These are phyloP conservation scores for Pyrenochaeta sp. DNA, from an alignment of 2,329 filamentous ascomycete genomes.

Conservation along the genomic window DNA sequence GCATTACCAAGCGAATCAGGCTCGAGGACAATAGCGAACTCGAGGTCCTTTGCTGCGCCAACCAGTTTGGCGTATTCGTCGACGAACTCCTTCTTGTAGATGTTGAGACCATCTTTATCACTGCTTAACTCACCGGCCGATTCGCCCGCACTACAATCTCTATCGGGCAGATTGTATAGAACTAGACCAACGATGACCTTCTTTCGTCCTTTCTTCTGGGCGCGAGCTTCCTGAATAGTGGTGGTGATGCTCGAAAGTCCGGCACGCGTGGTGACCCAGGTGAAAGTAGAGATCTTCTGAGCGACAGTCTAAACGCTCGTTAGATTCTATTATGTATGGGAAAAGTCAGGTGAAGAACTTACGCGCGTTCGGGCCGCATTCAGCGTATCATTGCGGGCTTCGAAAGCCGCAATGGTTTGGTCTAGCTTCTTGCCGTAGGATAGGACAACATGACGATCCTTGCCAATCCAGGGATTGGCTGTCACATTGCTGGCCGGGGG, in stretches of 20 bases:
- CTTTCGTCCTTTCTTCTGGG: conserved; percentile 23
- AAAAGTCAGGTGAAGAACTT: too few species aligned
- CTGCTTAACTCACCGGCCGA: conserved; percentile 80
- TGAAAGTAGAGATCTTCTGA: conserved; percentile 35
- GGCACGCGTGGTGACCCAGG: conserved; percentile 33
- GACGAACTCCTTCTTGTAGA: conserved; percentile 39
- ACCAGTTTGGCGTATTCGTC: conserved; percentile 35
- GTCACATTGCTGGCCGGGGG: conserved; percentile 12
- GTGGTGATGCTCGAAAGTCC: conserved; percentile 24
- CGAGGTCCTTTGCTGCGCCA: conserved; percentile 30
- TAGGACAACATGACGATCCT: conserved; percentile 30
- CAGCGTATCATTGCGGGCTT: conserved; percentile 29
- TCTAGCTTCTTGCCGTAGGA: conserved; percentile 36
- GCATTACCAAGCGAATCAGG: conserved; percentile 38
- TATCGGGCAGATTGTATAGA: conserved; percentile 94
- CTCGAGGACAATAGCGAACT: conserved; percentile 40
- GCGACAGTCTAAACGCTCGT: too few species aligned
- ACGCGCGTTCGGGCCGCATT: conserved; percentile 36
- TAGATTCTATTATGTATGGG: too few species aligned
- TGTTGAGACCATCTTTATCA: conserved; percentile 52
- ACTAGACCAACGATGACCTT: conserved; percentile 56
- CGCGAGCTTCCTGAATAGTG: conserved; percentile 31
- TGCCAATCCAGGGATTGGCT: conserved; percentile 31
- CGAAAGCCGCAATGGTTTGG: conserved; percentile 32
- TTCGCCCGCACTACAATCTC: conserved; percentile 81